These are phyloP conservation scores for Vaccinium macrocarpon DNA, from an alignment of 148 eudicot species.

Conservation along the genomic window DNA sequence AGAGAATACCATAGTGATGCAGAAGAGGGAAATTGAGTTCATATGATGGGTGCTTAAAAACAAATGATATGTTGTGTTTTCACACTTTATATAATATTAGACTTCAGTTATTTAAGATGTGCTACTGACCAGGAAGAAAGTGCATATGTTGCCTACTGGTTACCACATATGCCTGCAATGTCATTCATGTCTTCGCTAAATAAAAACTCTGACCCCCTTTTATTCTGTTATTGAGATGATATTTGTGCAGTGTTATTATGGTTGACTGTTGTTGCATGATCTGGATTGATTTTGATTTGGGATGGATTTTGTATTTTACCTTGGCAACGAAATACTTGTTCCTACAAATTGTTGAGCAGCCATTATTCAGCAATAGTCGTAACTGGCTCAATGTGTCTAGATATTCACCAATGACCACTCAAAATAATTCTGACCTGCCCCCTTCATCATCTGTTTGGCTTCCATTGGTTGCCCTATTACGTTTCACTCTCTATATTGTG, in stretches of 20 bases:
- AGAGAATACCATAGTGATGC: neutral
- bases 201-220: neutral
- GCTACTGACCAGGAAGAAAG: neutral
- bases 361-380: neutral
- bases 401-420: neutral
- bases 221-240: neutral
- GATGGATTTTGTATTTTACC: neutral
- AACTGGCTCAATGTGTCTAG: neutral
- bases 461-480: neutral
- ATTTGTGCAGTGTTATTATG: neutral
- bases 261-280: neutral
- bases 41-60: slow-evolving; percentile 3
- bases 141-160: neutral
- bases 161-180: neutral
- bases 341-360: neutral
- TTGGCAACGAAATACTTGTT: neutral
- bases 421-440: neutral
- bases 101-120: neutral
- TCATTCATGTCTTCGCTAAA: neutral
- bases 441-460: neutral
- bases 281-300: neutral
- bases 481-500: neutral
- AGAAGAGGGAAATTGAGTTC: neutral
- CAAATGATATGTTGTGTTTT: neutral
- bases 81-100: neutral